Evolutionary conservation across 805 yeast species (phyloP).

Genomic region (Komagataella phaffii): DNA sequence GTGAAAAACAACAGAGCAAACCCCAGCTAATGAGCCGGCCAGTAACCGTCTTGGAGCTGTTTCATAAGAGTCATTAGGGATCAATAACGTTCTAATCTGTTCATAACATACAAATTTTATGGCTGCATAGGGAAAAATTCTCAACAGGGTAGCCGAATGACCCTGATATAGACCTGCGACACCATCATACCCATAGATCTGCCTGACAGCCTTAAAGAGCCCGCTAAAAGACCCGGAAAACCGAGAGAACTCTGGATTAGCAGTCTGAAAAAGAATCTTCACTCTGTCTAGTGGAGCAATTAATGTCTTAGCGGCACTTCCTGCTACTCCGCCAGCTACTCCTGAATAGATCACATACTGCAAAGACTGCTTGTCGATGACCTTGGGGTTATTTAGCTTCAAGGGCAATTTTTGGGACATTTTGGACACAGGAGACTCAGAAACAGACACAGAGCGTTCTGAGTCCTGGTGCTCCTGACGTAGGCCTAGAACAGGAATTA

Average conservation of each 20-base stretch:
- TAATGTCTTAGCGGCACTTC: constrained; percentile 88
- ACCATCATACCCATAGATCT: constrained; percentile 62
- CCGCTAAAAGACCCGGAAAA: constrained; percentile 76
- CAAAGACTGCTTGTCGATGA: constrained; percentile 52
- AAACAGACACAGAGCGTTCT: not conserved
- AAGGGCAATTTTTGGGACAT: not conserved
- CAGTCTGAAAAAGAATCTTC: constrained; percentile 88
- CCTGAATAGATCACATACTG: constrained; percentile 80
- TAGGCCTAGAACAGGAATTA: not conserved
- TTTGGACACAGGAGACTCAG: not conserved
- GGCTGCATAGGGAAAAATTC: constrained; percentile 96
- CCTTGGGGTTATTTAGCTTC: not conserved
- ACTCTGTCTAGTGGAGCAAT: constrained; percentile 94
- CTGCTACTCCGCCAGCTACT: constrained; percentile 90
- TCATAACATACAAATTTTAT: constrained; percentile 94
- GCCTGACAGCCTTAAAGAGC: constrained; percentile 53
- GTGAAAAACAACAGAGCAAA: constrained; percentile 80
- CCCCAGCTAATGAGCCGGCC: constrained; percentile 87
- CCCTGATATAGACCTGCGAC: constrained; percentile 80
- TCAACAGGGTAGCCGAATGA: constrained; percentile 80
- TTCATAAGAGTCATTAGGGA: constrained; percentile 64
- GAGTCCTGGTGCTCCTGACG: not conserved
- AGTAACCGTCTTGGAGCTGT: constrained; percentile 68
- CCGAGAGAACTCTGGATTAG: constrained; percentile 76
- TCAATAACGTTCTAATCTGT: constrained; percentile 69